Conservation (phyloP, 805 yeast species). For the Yarrowia sp. region DNA sequence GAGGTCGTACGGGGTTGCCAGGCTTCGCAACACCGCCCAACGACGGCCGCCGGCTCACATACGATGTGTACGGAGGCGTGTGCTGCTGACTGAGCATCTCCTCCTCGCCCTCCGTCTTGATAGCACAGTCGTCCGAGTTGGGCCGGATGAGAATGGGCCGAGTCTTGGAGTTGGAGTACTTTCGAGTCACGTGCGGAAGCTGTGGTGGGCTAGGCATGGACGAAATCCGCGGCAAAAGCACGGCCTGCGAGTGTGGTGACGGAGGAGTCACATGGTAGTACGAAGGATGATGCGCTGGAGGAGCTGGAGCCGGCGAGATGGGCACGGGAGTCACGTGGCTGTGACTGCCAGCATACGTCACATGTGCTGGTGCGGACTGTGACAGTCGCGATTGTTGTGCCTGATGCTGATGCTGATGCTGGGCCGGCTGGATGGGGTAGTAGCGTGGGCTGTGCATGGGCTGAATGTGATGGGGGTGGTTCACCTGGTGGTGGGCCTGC, state of each 20-base stretch:
- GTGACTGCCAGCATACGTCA: not conserved
- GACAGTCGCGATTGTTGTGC: not conserved
- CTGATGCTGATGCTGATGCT: not conserved
- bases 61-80: constrained; percentile 2
- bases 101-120: not conserved
- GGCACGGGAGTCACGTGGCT: constrained; percentile 9
- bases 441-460: constrained; percentile 6
- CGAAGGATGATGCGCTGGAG: not conserved
- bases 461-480: not conserved
- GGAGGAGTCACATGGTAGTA: constrained; percentile 19
- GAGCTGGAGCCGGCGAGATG: not conserved
- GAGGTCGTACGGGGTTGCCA: not conserved
- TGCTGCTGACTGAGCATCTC: not conserved
- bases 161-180: constrained; percentile 7
- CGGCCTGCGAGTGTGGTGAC: constrained; percentile 15
- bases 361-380: constrained; percentile 8
- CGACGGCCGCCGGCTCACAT: constrained; percentile 5
- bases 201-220: constrained; percentile 12
- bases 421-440: constrained; percentile 17
- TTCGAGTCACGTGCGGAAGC: not conserved
- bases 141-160: constrained; percentile 16
- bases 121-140: not conserved
- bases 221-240: not conserved
- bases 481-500: not conserved
- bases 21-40: constrained; percentile 1